Evolutionary conservation across 2,329 filamentous ascomycete species (phyloP).

Genomic region (Cladophialophora psammophila): DNA sequence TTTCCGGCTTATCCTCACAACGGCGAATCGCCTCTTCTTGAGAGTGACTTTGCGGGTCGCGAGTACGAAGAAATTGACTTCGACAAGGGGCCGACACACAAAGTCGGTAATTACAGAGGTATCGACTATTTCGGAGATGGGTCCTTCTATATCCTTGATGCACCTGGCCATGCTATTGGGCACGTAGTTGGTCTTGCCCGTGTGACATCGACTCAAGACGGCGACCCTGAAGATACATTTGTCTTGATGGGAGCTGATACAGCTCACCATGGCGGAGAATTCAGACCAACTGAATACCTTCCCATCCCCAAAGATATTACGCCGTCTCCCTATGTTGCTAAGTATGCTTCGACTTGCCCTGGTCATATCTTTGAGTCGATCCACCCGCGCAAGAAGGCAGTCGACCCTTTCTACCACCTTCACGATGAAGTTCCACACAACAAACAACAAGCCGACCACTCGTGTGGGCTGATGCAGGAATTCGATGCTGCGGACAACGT

Average conservation of each 20-base stretch:
- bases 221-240: slow-evolving; percentile 47
- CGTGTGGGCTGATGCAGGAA: slow-evolving; percentile 38
- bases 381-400: slow-evolving; percentile 38
- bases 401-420: slow-evolving; percentile 37
- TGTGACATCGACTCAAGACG: slow-evolving; percentile 50
- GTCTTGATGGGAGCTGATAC: slow-evolving; percentile 61
- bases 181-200: slow-evolving; percentile 60
- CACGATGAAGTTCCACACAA: slow-evolving; percentile 39
- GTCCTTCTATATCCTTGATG: slow-evolving; percentile 52
- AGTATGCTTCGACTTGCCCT: slow-evolving; percentile 36
- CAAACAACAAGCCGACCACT: slow-evolving; percentile 36
- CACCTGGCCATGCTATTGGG: slow-evolving; percentile 57
- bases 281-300: slow-evolving; percentile 43
- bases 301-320: slow-evolving; percentile 41
- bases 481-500: slow-evolving; percentile 43
- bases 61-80: slow-evolving; percentile 39
- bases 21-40: slow-evolving; percentile 45
- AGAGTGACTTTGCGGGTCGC: slow-evolving; percentile 46
- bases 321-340: slow-evolving; percentile 21
- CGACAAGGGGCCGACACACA: slow-evolving; percentile 46
- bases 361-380: slow-evolving; percentile 40
- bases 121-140: slow-evolving; percentile 48
- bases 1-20: slow-evolving; percentile 58
- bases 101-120: slow-evolving; percentile 49
- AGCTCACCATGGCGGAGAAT: slow-evolving; percentile 51